Evolutionary conservation across 345 rosid genomes (phyloP).

Genomic region (Toxicodendron radicans): DNA sequence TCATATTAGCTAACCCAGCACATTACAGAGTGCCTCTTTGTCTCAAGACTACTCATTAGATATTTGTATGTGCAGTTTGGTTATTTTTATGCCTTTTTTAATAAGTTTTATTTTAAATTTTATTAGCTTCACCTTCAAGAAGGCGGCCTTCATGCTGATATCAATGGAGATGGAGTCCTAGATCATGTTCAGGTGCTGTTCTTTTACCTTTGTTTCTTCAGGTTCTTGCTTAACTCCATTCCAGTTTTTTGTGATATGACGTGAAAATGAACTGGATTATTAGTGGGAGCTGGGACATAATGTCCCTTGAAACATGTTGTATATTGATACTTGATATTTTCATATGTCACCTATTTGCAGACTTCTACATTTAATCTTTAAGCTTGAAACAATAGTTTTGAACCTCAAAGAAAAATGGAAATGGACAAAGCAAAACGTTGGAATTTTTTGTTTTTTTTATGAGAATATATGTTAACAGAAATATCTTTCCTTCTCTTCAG

Average conservation of each 20-base stretch:
- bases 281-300: background rate
- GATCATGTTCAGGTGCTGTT: conserved; percentile 95
- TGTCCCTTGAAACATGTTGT: background rate
- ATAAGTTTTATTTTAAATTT: conserved; percentile 20
- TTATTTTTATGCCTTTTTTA: conserved; percentile 8
- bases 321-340: background rate
- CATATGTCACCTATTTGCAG: background rate
- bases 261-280: background rate
- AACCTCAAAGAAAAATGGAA: background rate
- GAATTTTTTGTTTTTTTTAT: background rate
- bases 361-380: background rate
- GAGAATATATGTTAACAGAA: conserved; percentile 1
- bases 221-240: conserved; percentile 10
- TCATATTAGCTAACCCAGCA: too few relatives aligned
- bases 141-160: conserved; percentile 99
- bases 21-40: too few relatives aligned
- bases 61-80: too few relatives aligned
- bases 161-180: conserved; percentile 97
- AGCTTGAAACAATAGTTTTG: background rate
- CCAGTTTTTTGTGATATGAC: background rate
- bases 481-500: conserved; percentile 41
- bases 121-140: conserved; percentile 90
- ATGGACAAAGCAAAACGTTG: background rate
- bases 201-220: background rate
- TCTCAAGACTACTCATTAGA: too few relatives aligned